phyloP scores from a whole-genome alignment of 2,329 filamentous ascomycete genomes.

The Arthrinium phaeospermum region DNA sequence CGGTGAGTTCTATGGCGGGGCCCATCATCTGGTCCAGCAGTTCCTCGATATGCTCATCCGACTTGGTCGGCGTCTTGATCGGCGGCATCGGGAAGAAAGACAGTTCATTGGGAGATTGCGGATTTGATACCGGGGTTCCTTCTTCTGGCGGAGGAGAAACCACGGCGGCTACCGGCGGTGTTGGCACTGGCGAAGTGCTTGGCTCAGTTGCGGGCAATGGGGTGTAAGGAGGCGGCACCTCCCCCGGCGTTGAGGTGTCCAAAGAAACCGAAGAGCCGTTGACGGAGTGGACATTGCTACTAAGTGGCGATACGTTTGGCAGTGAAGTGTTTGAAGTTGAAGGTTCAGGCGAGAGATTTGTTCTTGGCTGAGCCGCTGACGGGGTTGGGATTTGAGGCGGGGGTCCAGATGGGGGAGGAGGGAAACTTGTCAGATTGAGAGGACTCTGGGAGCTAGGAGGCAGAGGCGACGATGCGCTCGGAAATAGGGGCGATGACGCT shows the following conservation, averaged over 20 bases:
- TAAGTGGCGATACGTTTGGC: not conserved
- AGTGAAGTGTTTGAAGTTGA: not conserved
- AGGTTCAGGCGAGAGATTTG: not conserved
- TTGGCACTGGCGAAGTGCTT: not conserved
- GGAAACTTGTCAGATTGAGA: conserved; percentile 23
- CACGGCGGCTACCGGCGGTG: not conserved
- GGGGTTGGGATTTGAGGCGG: conserved; percentile 22
- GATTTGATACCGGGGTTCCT: conserved; percentile 19
- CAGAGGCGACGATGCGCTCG: not conserved
- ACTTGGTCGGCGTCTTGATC: conserved; percentile 7
- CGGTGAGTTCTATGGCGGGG: not conserved
- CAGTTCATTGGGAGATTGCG: conserved; percentile 21
- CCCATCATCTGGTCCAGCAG: conserved; percentile 20
- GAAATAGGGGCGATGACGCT: not conserved
- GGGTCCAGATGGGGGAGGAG: conserved; percentile 29
- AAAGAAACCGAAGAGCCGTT: not conserved
- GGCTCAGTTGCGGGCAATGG: not conserved
- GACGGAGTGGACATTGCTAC: not conserved
- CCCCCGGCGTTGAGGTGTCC: not conserved
- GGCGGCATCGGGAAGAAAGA: conserved; percentile 24
- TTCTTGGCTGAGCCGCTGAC: not conserved
- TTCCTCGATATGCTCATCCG: conserved; percentile 21
- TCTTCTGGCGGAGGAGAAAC: not conserved
- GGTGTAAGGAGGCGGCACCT: not conserved
- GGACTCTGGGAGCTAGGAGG: conserved; percentile 13